Evolutionary conservation across 257 asterid genomes (phyloP), one percentile per base, ranked within the genome.

Genomic region (Fraxinus cuspidata): DNA sequence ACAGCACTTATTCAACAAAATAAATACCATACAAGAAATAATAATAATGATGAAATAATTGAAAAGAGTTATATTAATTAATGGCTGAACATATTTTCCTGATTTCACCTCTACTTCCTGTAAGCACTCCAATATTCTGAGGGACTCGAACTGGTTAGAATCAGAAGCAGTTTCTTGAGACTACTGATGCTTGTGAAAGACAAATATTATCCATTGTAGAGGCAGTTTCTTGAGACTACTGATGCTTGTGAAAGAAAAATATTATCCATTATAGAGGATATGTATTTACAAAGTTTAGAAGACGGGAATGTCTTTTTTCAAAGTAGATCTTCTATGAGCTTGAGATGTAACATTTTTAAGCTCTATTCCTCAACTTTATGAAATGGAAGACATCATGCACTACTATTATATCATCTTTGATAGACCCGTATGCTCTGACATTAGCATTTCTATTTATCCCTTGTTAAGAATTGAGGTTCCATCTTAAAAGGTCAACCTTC

Each of bases 201-300:
- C n/a, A n/a, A n/a, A n/a, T n/a, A n/a, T n/a, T n/a, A n/a, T n/a
- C n/a, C n/a, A n/a, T n/a, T n/a, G n/a, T n/a, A n/a, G n/a, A n/a
- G n/a, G n/a, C n/a, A n/a, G n/a, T n/a, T 79, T 79, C 85, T 90
- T 15, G 89, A 89, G 80, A 88, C 96, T 28, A 86, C 91, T 44
- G 78, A 78, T 81, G 90, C 96, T 38, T 90, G 94, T 82, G 97
- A 86, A 80, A 84, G 89, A 63, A 96, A 90, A 79, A 86, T 92
- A 70, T 70, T 83, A 51, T 84, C 92, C 64, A 68, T 92, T 53
- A 84, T 92, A 21, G 79, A 89, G 74, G 76, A 88, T 38, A 44
- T 79, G 23, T 79, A 77, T 69, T 73, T 81, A 28, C 85, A 80
- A 81, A 75, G 67, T 56, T 64, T 84, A 70, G 85, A 80, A 64